Percentiles rank a stretch among this genome's conserved stretches.
phyloP scores from a whole-genome alignment of 2,329 filamentous ascomycete species.

The Nothophoma quercina region DNA sequence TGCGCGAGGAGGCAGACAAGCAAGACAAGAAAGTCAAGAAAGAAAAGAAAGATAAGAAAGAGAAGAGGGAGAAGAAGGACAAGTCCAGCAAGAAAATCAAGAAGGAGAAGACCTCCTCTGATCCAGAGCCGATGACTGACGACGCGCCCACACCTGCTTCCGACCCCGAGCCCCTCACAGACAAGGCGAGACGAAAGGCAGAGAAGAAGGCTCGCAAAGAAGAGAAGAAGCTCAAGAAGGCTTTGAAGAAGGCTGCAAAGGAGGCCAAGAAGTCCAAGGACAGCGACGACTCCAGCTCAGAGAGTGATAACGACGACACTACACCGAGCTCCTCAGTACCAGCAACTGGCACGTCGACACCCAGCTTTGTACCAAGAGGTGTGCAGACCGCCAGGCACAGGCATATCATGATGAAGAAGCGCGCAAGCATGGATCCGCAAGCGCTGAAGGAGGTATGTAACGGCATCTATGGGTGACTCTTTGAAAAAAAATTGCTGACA shows the following conservation, averaged over 20 bases:
- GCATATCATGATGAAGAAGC: slow-evolving; percentile 87
- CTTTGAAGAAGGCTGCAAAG: slow-evolving; percentile 54
- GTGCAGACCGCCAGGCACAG: slow-evolving; percentile 79
- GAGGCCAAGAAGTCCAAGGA: slow-evolving; percentile 45
- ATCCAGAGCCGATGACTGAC: slow-evolving; percentile 28
- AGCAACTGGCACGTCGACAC: slow-evolving; percentile 54
- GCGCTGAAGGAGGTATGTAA: slow-evolving; percentile 80
- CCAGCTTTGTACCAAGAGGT: slow-evolving; percentile 60
- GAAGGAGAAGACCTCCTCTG: slow-evolving; percentile 38
- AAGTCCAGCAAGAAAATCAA: slow-evolving; percentile 30
- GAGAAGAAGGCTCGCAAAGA: slow-evolving; percentile 57
- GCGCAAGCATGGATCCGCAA: slow-evolving; percentile 80
- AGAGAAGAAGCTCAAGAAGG: slow-evolving; percentile 59
- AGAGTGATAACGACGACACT: slow-evolving; percentile 38
- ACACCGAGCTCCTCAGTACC: slow-evolving; percentile 39
- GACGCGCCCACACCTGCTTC: slow-evolving; percentile 26
- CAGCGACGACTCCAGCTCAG: slow-evolving; percentile 36
- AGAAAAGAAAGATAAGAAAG: slow-evolving; percentile 45
- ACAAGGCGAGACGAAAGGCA: slow-evolving; percentile 50
- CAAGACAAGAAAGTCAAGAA: slow-evolving; percentile 30
- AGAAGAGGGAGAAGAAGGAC: slow-evolving; percentile 40
- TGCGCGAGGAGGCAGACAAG: slow-evolving; percentile 39
- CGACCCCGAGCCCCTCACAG: slow-evolving; percentile 50
- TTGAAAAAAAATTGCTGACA: slow-evolving; percentile 19
- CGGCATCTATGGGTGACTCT: neutral